These are phyloP conservation scores for Paxillus ammoniavirescens DNA, from an alignment of 768 basidiomycete species.

Conservation along the genomic window DNA sequence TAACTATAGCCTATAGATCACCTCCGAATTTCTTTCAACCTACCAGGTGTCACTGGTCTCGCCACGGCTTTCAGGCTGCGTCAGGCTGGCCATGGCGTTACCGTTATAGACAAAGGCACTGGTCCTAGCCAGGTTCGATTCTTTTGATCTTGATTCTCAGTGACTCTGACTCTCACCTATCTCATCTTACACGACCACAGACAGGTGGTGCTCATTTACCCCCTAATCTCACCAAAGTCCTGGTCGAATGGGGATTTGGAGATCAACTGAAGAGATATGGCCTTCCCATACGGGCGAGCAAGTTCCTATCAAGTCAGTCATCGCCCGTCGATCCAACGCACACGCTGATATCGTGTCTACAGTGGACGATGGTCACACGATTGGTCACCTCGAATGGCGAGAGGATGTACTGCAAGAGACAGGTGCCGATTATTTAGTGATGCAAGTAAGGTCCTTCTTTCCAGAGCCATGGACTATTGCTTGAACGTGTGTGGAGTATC, in stretches of 20 bases:
- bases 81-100: constrained; percentile 58
- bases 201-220: constrained; percentile 47
- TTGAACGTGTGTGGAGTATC: constrained; percentile 39
- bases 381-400: constrained; percentile 49
- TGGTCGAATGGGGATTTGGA: constrained; percentile 56
- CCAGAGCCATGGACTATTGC: background rate
- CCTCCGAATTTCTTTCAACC: background rate
- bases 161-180: background rate
- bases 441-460: constrained; percentile 37
- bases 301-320: constrained; percentile 23
- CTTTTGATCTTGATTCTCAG: background rate
- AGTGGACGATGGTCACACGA: constrained; percentile 44
- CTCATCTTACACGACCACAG: constrained; percentile 18
- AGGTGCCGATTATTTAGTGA: constrained; percentile 52
- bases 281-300: constrained; percentile 21
- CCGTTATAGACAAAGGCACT: constrained; percentile 51
- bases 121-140: constrained; percentile 41
- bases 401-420: constrained; percentile 50
- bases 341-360: constrained; percentile 10
- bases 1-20: background rate
- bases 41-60: constrained; percentile 49
- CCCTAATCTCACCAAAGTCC: constrained; percentile 58
- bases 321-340: background rate
- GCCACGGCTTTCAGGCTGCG: constrained; percentile 56
- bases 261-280: constrained; percentile 41